Base-by-base conservation (phyloP, 2,329 filamentous ascomycete genomes). In the Fusarium austroafricanum region DNA sequence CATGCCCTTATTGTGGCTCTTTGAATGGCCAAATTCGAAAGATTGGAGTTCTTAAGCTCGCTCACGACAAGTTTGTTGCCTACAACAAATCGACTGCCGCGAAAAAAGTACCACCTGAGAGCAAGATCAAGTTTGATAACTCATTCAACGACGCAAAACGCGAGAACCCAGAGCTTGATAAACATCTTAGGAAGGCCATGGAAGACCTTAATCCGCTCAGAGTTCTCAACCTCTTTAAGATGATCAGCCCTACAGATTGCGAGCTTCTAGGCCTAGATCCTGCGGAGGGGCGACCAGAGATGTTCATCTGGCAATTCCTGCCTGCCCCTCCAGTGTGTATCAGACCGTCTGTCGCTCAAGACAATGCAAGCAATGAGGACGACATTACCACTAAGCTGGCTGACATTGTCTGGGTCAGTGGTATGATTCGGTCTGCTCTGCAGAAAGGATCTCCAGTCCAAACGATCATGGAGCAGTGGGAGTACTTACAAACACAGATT, bases 401-500 rank as follows among this genome's bases (percentile, higher is more conserved):
- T 29, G 95, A 99, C 76, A 98, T 99, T 68, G 91, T 97, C 11
- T 93, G 96, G 73, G 93, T 96, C 67, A 97, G 94, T 75, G 91
- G 92, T 55, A 88, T 96, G 72, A 93, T 99, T 66, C 90, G 92
- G 49, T 91, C 92, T 21, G 93, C 93, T 0, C 79, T 98, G 17
- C 86, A 91, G 63, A 94, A 93, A 71, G 95, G 95, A 11, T 92
- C 94, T 15, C 89, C 93, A 0, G 86, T 99, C 3, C 88, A 92
- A 69, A 96, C 93, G 1, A 92, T 98, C 57, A 96, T 98, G 90
- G 96, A 99, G 77, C 94, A 97, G 73, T 99, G 96, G 96, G 96
- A 99, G 76, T 98, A 95, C 74, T 83, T 99, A 63, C 95, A 98
- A 75, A 86, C 97, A 10, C 94, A 98, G 75, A 92, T 98, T 62